Conservation (phyloP, 306 rosid genomes). For the Castanopsis chinensis region DNA sequence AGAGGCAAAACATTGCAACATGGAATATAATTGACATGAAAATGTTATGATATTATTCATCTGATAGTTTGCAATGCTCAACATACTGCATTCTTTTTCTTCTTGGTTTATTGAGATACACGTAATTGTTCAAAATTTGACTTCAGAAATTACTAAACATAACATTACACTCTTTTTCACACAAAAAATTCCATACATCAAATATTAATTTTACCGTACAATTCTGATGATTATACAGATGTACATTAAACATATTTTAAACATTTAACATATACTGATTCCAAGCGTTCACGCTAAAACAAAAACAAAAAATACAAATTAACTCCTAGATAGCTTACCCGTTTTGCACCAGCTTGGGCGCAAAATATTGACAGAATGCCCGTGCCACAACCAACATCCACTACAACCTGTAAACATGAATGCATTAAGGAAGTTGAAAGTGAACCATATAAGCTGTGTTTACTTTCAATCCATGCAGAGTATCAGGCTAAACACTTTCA, state of each 20-base stretch:
- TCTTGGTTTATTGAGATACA: background rate
- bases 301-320: too few relatives aligned
- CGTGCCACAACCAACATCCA: constrained; percentile 97
- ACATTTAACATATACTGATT: background rate
- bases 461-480: background rate
- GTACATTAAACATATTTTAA: background rate
- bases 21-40: background rate
- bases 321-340: constrained; percentile 53
- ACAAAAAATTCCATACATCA: background rate
- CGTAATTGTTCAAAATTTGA: background rate
- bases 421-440: constrained; percentile 11
- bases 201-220: background rate
- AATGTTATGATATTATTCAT: background rate
- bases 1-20: background rate
- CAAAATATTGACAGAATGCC: constrained; percentile 97
- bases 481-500: background rate
- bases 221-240: background rate
- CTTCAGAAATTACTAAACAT: background rate
- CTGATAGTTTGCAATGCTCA: background rate
- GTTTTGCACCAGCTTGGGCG: constrained; percentile 96
- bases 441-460: background rate
- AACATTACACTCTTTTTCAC: background rate
- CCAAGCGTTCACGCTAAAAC: background rate
- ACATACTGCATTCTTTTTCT: background rate
- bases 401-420: constrained; percentile 68